Conservation (phyloP, 202 grass and related monocot species). For the Eragrostis tef region DNA sequence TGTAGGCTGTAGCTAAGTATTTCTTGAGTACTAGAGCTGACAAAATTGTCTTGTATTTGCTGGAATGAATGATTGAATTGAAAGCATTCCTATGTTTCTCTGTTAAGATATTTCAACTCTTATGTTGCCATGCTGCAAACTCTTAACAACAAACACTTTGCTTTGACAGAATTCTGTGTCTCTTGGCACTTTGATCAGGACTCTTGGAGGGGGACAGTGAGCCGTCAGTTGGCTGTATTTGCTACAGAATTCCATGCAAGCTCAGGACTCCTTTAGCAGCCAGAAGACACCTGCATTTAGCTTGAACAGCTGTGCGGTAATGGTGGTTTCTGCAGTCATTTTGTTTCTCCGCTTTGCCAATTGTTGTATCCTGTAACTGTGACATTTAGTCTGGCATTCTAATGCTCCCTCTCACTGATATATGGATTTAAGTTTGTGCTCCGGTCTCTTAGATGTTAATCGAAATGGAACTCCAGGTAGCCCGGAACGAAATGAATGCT, state of each 20-base stretch:
- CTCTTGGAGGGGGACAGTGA: background rate
- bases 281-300: background rate
- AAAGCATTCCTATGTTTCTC: background rate
- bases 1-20: background rate
- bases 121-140: background rate
- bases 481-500: no score
- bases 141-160: background rate
- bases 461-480: no score
- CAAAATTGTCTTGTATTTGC: background rate
- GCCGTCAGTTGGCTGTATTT: background rate
- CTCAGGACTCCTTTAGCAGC: background rate
- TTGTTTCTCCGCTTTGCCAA: background rate
- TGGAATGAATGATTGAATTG: background rate
- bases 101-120: background rate
- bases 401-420: background rate
- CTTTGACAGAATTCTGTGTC: background rate
- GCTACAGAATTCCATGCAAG: background rate
- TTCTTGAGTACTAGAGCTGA: background rate
- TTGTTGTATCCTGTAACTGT: background rate
- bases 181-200: background rate
- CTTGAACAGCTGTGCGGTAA: background rate
- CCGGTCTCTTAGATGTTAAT: no score
- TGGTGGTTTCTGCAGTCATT: background rate
- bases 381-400: background rate
- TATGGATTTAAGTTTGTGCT: background rate